Conservation (phyloP, 2,329 filamentous ascomycete species). For the Monosporascus sp. region DNA sequence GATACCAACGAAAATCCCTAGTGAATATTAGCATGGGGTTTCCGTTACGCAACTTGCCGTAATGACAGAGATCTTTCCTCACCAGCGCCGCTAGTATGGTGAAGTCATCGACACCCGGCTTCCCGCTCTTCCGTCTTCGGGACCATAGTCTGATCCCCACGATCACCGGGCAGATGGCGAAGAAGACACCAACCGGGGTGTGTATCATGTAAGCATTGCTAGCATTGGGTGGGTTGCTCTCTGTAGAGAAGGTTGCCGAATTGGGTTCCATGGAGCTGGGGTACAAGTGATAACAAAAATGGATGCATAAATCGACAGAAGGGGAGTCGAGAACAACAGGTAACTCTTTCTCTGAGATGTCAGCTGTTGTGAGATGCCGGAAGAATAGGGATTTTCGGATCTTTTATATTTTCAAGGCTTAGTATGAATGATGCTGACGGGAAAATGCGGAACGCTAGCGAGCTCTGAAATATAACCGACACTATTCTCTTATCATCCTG, state of each 20-base stretch:
- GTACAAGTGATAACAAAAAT: not conserved
- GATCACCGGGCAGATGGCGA: slow-evolving; percentile 18
- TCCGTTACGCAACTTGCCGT: not conserved
- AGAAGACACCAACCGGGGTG: slow-evolving; percentile 19
- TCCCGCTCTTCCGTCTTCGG: slow-evolving; percentile 16
- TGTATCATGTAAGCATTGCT: slow-evolving; percentile 17
- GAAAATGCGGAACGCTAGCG: too few relatives aligned
- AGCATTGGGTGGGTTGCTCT: slow-evolving; percentile 1
- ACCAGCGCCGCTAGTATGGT: slow-evolving; percentile 21
- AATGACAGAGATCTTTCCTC: not conserved
- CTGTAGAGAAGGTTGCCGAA: not conserved
- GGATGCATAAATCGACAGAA: not conserved
- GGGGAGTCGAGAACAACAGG: not conserved
- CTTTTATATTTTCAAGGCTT: not conserved
- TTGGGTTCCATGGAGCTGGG: not conserved
- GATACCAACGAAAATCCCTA: slow-evolving; percentile 21
- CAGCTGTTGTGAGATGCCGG: not conserved
- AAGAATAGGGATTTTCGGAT: not conserved
- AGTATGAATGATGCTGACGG: not conserved
- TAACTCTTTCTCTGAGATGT: not conserved
- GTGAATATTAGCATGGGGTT: slow-evolving; percentile 1
- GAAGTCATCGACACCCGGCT: slow-evolving; percentile 22
- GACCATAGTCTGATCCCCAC: slow-evolving; percentile 23
- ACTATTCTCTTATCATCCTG: too few relatives aligned
- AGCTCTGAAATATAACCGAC: too few relatives aligned